Conservation (phyloP, 768 basidiomycete species). For the Collybiopsis luxurians region DNA sequence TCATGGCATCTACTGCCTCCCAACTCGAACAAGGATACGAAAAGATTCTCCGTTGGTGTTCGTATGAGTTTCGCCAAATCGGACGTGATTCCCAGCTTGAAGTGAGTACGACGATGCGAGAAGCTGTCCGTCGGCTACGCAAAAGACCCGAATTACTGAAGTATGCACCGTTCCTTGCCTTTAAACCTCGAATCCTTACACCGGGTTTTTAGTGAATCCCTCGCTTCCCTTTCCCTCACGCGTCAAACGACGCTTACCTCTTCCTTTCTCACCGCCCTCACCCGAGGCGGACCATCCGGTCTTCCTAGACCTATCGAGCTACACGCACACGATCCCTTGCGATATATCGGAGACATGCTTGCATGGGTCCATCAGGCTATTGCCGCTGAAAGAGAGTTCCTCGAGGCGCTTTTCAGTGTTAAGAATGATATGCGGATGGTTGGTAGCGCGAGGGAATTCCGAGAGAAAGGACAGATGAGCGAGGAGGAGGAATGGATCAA, state of each 20-base stretch:
- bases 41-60: constrained; percentile 84
- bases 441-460: constrained; percentile 59
- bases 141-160: constrained; percentile 75
- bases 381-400: constrained; percentile 91
- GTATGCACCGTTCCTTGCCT: constrained; percentile 41
- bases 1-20: constrained; percentile 78
- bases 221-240: constrained; percentile 73
- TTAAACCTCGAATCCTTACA: not conserved
- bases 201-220: constrained; percentile 50
- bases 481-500: constrained; percentile 80
- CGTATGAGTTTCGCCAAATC: constrained; percentile 80
- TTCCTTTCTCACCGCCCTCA: constrained; percentile 85
- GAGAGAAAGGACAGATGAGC: constrained; percentile 35
- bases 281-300: constrained; percentile 82
- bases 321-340: constrained; percentile 95
- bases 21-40: constrained; percentile 88
- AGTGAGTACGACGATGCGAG: constrained; percentile 59
- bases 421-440: constrained; percentile 70
- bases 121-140: constrained; percentile 72
- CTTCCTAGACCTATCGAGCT: constrained; percentile 92
- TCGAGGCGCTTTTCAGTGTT: constrained; percentile 82
- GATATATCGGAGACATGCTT: constrained; percentile 98
- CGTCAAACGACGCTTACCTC: constrained; percentile 78
- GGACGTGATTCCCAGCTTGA: constrained; percentile 75
- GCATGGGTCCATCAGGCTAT: constrained; percentile 98